phyloP scores from a whole-genome alignment of 257 asterid species.

The Solanum virginianum region DNA sequence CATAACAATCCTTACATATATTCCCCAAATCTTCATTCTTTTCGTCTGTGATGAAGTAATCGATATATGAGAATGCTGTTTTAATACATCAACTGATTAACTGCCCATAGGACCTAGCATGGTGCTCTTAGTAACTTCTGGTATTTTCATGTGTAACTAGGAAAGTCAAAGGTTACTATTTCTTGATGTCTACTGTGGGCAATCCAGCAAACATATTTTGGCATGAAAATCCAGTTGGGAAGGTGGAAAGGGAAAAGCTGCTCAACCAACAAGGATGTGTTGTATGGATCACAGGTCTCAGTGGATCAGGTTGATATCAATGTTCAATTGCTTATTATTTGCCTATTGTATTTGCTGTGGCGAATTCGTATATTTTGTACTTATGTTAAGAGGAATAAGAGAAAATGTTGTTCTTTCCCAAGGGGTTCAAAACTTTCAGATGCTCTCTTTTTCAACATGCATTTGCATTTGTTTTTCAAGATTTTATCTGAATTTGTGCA shows the following conservation, averaged over 20 bases:
- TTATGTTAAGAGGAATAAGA: background rate
- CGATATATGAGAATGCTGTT: background rate
- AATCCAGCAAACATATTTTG: conserved; percentile 81
- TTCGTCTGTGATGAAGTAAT: conserved; percentile 1
- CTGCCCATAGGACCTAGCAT: background rate
- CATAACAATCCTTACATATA: background rate
- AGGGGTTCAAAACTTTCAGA: background rate
- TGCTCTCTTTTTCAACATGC: background rate
- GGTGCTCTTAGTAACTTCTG: background rate
- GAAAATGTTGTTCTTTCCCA: background rate
- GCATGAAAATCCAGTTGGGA: conserved; percentile 80
- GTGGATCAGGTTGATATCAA: conserved; percentile 71
- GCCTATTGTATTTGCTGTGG: background rate
- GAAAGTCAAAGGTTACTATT: conserved; percentile 11
- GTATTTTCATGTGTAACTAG: background rate
- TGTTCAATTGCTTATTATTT: background rate
- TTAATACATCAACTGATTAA: background rate
- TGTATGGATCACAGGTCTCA: conserved; percentile 96
- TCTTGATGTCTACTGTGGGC: conserved; percentile 56
- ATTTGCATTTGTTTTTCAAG: background rate
- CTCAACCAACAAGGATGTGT: conserved; percentile 89
- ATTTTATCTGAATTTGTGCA: conserved; percentile 15
- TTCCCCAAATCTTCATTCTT: background rate
- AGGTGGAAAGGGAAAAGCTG: conserved; percentile 65
- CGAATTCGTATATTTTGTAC: background rate